phyloP scores from a whole-genome alignment of 257 asterid species.

The Dorcoceras hygrometricum region DNA sequence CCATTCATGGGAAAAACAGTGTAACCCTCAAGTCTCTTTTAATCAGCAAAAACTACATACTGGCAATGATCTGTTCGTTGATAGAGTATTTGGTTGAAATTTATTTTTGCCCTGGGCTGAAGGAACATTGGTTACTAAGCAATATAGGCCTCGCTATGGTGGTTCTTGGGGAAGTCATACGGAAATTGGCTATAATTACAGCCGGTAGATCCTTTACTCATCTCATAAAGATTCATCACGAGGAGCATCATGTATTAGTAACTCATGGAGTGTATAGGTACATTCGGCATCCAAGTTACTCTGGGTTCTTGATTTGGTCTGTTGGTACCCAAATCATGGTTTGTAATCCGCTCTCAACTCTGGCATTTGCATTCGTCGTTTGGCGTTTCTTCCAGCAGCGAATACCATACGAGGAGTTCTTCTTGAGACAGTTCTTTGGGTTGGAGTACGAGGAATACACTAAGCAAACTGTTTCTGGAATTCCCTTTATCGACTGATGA shows the following conservation, averaged over 20 bases:
- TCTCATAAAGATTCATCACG: slow-evolving; percentile 37
- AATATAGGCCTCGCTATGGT: slow-evolving; percentile 67
- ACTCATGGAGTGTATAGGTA: slow-evolving; percentile 62
- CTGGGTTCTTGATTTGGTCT: slow-evolving; percentile 60
- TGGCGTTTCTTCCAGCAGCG: slow-evolving; percentile 70
- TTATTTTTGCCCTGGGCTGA: slow-evolving; percentile 58
- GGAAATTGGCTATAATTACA: slow-evolving; percentile 78
- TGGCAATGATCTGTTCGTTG: slow-evolving; percentile 70
- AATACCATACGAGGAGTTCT: slow-evolving; percentile 83
- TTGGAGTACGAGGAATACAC: slow-evolving; percentile 63
- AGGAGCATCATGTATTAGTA: slow-evolving; percentile 69
- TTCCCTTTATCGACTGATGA: slow-evolving; percentile 74
- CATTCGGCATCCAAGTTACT: slow-evolving; percentile 80
- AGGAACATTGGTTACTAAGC: slow-evolving; percentile 71
- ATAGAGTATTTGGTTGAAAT: slow-evolving; percentile 68
- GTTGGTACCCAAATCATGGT: slow-evolving; percentile 71
- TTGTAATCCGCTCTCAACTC: slow-evolving; percentile 66
- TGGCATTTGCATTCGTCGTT: slow-evolving; percentile 62
- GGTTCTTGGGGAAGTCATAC: slow-evolving; percentile 67
- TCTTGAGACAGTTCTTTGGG: slow-evolving; percentile 79
- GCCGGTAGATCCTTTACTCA: slow-evolving; percentile 68
- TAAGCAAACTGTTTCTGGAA: slow-evolving; percentile 55
- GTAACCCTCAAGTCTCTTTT: slow-evolving; percentile 68
- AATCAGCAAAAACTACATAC: slow-evolving; percentile 57
- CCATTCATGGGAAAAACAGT: slow-evolving; percentile 61